A percentile compares a stretch with the other conserved stretches of the same genome.
Evolutionary conservation across 1,284 basidiomycete species (phyloP).

Genomic region (Rhizoctonia solani): DNA sequence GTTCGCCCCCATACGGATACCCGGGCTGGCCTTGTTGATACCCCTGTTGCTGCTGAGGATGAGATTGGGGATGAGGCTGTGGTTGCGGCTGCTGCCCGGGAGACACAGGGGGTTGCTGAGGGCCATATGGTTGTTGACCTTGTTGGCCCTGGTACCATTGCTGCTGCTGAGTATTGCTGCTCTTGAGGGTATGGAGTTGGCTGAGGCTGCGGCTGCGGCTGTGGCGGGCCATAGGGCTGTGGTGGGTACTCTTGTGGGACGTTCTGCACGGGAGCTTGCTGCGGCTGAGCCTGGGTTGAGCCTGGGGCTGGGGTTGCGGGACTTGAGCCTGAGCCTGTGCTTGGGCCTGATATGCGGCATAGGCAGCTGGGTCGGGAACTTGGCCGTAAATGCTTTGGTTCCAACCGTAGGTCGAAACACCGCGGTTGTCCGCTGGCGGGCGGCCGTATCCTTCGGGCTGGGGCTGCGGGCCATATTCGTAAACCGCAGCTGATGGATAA

Average conservation of each 20-base stretch:
- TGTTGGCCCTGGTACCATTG: not conserved
- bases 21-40: too few relatives aligned
- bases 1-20: not conserved
- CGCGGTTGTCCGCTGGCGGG: slow-evolving; percentile 45
- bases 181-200: not conserved
- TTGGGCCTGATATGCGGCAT: slow-evolving; percentile 42
- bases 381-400: slow-evolving; percentile 52
- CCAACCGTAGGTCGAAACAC: slow-evolving; percentile 47
- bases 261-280: slow-evolving; percentile 13
- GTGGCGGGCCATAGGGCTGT: slow-evolving; percentile 43
- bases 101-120: not conserved
- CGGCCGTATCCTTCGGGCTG: slow-evolving; percentile 39
- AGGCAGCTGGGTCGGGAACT: slow-evolving; percentile 47
- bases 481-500: slow-evolving; percentile 30
- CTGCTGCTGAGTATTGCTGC: slow-evolving; percentile 11
- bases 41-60: too few relatives aligned
- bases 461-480: slow-evolving; percentile 39
- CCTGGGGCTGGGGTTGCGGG: not conserved
- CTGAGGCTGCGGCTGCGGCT: slow-evolving; percentile 7
- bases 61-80: not conserved
- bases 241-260: slow-evolving; percentile 29
- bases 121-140: not conserved
- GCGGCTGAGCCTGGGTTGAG: slow-evolving; percentile 16
- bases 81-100: too few relatives aligned
- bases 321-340: not conserved